Base-by-base conservation (phyloP, 208 protist genomes). In the Willaertia magna region DNA sequence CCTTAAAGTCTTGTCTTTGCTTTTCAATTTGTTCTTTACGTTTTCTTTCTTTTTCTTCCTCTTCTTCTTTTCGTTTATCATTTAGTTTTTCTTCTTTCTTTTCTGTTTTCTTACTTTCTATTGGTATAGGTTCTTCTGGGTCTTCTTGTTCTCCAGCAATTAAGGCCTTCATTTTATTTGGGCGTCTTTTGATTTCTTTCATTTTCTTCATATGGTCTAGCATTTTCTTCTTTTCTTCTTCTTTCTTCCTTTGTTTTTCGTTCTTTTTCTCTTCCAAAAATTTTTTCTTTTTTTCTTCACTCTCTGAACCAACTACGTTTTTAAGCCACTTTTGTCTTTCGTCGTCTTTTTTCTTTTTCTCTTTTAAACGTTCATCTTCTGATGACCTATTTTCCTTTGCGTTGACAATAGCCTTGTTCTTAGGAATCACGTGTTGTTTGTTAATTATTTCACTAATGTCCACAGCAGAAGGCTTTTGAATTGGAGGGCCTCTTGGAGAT, bases 301-400 rank as follows among this genome's bases (percentile, higher is more conserved):
- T 26, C 1, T 81, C 43, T 30, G 22, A 34, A 12, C 44, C 76
- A 42, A n/a, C 40, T 26, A 79, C 47, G 0, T 81, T 26, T 22
- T 26, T 39, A 4, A 81, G 26, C 76, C 76, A 81, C n/a, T 81
- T 51, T 81, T 81, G 43, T 51, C 76, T 81, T 39, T 81, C 76
- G 0, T 51, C 51, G 11, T 81, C 44, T 40, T 81, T 7, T 51
- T 81, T 30, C 4, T 81, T 51, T 51, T 51, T 81, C 6, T 34
- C 34, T 9, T 67, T 26, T 30, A 34, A 34, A 9, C 55, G 26
- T 22, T 34, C 22, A 34, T 67, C 55, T 67, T 67, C 55, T n/a
- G n/a, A n/a, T n/a, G n/a, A n/a, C n/a, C n/a, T n/a, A n/a, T n/a
- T n/a, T n/a, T n/a, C n/a, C n/a, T n/a, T n/a, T n/a, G n/a, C n/a